Base-by-base conservation (phyloP, 176 grass and related monocot genomes). In the Zizania latifolia region DNA sequence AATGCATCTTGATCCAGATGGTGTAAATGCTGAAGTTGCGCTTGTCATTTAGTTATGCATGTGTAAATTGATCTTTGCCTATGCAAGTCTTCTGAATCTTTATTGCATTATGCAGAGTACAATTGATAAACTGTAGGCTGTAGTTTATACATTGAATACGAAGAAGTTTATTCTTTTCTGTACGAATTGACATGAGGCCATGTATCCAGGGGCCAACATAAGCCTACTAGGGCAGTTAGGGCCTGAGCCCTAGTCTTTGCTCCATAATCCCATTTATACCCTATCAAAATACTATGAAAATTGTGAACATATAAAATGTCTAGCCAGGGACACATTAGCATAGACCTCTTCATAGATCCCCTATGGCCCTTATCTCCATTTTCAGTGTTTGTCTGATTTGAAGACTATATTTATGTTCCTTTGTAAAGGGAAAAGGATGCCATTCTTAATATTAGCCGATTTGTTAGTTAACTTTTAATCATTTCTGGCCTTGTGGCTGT, bases 401-500 rank as follows among this genome's bases (percentile, higher is more conserved):
- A 45, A 61, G 56, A 24, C 8, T 10, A 77, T 24, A 21, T 27
- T 57, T 76, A 1, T 61, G 37, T 64, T 55, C 10, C 30, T 61
- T 10, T 50, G 62, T 45, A 66, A 54, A 55, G 37, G 38, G 3
- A n/a, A 46, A 29, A 30, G 53, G 28, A 58, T 56, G 48, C 19
- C 50, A 79, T 79, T 12, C 31, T 80, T 74, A 60, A 23, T 74
- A 24, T 37, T 39, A 74, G 29, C 60, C 17, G 22, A 22, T 24
- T 32, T 82, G 26, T 60, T 65, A 22, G 10, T 16, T n/a, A n/a
- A n/a, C n/a, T 75, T 75, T 32, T 45, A 28, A 79, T 54, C 21
- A 29, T 74, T 63, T 74, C 73, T 69, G 76, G 9, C 14, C 65
- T 58, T 39, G 11, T 75, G 44, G n/a, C 75, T 2, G 67, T 63